Percentiles rank a stretch among this genome's conserved stretches.
These are phyloP conservation scores for Hypoxylon subgilvum DNA, from an alignment of 495 filamentous ascomycete genomes.

Conservation along the genomic window DNA sequence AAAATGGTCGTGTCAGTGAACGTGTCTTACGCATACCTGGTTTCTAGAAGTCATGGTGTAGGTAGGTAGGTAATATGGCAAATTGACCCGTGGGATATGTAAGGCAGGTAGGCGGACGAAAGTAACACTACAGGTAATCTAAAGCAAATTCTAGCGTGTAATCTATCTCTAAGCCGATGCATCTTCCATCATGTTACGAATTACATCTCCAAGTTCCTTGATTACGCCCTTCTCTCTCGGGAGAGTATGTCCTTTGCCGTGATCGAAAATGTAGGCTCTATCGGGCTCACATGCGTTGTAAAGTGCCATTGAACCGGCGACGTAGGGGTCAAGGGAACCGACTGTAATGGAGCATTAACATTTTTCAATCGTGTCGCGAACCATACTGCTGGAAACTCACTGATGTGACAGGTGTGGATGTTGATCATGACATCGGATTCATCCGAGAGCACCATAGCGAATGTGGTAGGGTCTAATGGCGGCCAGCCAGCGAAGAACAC, in stretches of 20 bases:
- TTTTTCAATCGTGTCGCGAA: neutral
- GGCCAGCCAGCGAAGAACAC: slow-evolving; percentile 66
- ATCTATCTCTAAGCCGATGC: slow-evolving; percentile 31
- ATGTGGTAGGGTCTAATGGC: slow-evolving; percentile 55
- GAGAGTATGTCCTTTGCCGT: slow-evolving; percentile 63
- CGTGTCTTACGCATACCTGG: neutral
- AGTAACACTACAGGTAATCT: slow-evolving; percentile 15
- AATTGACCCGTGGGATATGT: slow-evolving; percentile 3
- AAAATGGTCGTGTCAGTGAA: neutral
- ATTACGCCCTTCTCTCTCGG: slow-evolving; percentile 58
- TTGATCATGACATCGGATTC: slow-evolving; percentile 58
- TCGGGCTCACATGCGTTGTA: slow-evolving; percentile 66
- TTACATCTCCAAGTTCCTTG: slow-evolving; percentile 56
- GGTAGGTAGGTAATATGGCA: slow-evolving; percentile 1
- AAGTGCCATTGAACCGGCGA: slow-evolving; percentile 61
- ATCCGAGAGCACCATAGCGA: slow-evolving; percentile 56
- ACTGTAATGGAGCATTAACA: slow-evolving; percentile 44
- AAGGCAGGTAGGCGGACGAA: neutral
- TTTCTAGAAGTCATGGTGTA: slow-evolving; percentile 11
- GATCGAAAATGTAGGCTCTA: slow-evolving; percentile 63
- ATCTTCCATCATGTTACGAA: slow-evolving; percentile 47
- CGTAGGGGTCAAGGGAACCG: slow-evolving; percentile 62
- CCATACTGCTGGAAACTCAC: slow-evolving; percentile 40
- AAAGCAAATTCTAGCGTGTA: slow-evolving; percentile 25
- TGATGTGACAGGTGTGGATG: slow-evolving; percentile 64